Base-by-base conservation (phyloP, 306 rosid genomes). In the Malus sieversii region DNA sequence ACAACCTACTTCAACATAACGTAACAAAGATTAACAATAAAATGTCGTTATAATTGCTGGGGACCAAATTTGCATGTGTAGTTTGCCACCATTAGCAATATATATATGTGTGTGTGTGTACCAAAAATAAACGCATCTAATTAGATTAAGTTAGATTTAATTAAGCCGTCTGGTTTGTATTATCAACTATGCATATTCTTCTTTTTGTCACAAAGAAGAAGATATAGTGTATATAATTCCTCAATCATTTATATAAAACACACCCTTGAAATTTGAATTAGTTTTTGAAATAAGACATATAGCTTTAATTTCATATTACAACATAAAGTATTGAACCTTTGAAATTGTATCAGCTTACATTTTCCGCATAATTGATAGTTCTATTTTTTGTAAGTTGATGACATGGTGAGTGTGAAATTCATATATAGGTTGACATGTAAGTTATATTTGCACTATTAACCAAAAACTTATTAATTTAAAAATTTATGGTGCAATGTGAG, bases 61-160 rank as follows among this genome's bases (percentile, higher is more conserved):
- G 57, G 63, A 35, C 51, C 64, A 76, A 75, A 76, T 67, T 63
- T 66, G 59, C 68, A 38, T 38, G 67, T 57, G 35, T n/a, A 52
- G n/a, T 25, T 44, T 20, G 38, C 16, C 40, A 66, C 55, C 27
- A 45, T 38, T 75, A 64, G 66, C 53, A 77, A 77, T 22, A 32
- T 30, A 30, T 30, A 4, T 30, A 0, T 30, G 5, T 30, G 33
- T 30, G 33, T 30, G 33, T 30, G 29, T 27, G 29, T 27, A 30
- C 33, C 33, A 30, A 30, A 30, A 30, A 30, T 66, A 3, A 51
- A 16, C 20, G 55, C 55, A 51, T 51, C 55, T 18, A 51, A 16
- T 6, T 51, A 51, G 20, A 51, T 51, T 48, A 48, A 1, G 55
- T 16, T 15, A 51, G 1, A 7, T 51, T 51, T 51, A 51, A 51